Percentiles rank a stretch among this genome's conserved stretches.
Evolutionary conservation across 2,329 filamentous ascomycete species (phyloP).

Genomic region (Stemphylium vesicarium): DNA sequence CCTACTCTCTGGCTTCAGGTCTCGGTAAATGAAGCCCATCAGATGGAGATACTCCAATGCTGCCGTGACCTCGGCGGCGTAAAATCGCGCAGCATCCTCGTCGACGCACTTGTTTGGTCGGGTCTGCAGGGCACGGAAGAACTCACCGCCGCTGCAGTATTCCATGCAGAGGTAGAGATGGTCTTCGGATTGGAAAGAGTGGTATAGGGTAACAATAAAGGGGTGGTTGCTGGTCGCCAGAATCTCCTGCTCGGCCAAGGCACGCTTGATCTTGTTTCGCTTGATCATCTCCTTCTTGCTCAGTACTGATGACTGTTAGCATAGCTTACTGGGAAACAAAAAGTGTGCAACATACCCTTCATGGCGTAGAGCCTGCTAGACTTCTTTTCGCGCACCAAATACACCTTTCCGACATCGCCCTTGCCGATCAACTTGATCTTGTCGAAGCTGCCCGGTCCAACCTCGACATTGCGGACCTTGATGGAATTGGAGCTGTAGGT

Average conservation of each 20-base stretch:
- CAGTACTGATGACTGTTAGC: conserved; percentile 68
- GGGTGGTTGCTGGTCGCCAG: conserved; percentile 98
- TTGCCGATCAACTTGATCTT: conserved; percentile 99
- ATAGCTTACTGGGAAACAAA: background rate
- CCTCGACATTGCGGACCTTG: conserved; percentile 96
- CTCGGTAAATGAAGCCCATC: conserved; percentile 99
- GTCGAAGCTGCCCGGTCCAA: conserved; percentile 93
- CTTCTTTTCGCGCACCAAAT: conserved; percentile 97
- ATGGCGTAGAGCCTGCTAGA: conserved; percentile 94
- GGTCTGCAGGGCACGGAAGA: conserved; percentile 96
- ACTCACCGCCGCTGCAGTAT: conserved; percentile 98
- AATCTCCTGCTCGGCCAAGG: conserved; percentile 96
- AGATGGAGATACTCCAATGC: conserved; percentile 95
- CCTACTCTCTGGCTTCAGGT: conserved; percentile 95
- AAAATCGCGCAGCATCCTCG: conserved; percentile 96
- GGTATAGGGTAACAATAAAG: conserved; percentile 97
- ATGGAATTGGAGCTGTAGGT: conserved; percentile 99
- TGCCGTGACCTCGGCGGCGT: conserved; percentile 95
- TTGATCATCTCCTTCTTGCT: conserved; percentile 99
- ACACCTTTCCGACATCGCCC: conserved; percentile 98
- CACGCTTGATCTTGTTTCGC: conserved; percentile 99
- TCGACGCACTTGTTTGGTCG: conserved; percentile 96
- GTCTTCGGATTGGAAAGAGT: conserved; percentile 98
- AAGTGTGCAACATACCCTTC: conserved; percentile 72
- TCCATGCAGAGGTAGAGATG: conserved; percentile 99